Evolutionary conservation across 2,329 filamentous ascomycete genomes (phyloP), one percentile per base, ranked within the genome.

Genomic region (Laburnicola sp.): DNA sequence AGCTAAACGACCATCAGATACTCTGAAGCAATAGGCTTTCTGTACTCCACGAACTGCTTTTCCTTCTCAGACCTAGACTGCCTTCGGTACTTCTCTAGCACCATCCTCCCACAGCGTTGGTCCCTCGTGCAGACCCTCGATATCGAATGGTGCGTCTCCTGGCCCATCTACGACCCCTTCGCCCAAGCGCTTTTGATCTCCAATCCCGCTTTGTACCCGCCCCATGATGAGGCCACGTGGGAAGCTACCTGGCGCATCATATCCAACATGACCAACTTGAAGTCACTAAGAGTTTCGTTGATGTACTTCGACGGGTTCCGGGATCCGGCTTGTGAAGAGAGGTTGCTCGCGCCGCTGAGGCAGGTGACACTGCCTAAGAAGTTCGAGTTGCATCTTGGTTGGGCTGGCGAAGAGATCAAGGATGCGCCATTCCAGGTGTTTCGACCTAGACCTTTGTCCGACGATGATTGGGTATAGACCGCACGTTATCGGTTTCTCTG

Each of bases 381-480:
- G 21, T 64, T 62, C 32, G 54, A 58, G 31, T 55, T 64, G 3
- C 48, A 56, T 50, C 50, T 62, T 16, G 56, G 48, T 36, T 64
- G 60, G 60, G 10, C 36, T 6, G 58, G 58, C 2, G 49, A 54
- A 4, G 57, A 58, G 22, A 26, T 56, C 30, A 31, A 11, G 8
- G 57, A 44, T 30, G 57, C 57, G 27, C 60, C 60, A 45, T 81
- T 82, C 37, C 44, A 40, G 32, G 35, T 57, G 38, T 45, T 60
- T 22, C 50, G 58, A 40, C 56, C 56, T 30, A 27, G 28, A 36
- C 10, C 35, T 38, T 10, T 23, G 2, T 7, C 35, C 8, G 27
- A 25, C 6, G 42, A 42, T 3, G 45, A 28, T 3, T 44, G 50
- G 45, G 26, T 35, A 30, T 50, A 6, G 37, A n/a, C n/a, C n/a